Conservation (phyloP, 768 basidiomycete genomes). For the Phylloporus arenicola region DNA sequence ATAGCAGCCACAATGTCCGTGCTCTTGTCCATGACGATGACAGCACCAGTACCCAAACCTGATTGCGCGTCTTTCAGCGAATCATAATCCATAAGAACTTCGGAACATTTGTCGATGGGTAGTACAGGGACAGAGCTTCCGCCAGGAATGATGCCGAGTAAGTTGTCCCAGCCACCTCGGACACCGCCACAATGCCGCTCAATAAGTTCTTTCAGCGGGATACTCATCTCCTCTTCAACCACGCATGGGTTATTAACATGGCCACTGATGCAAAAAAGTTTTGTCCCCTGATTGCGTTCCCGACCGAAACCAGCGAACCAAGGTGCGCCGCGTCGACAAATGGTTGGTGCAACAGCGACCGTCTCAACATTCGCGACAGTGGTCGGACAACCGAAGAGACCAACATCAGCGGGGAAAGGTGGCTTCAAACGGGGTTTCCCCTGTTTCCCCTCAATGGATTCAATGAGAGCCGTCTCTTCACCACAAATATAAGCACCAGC, state of each 20-base stretch:
- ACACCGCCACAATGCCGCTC: constrained; percentile 98
- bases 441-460: constrained; percentile 96
- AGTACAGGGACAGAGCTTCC: constrained; percentile 93
- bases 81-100: constrained; percentile 98
- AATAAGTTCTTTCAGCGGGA: constrained; percentile 86
- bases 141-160: constrained; percentile 94
- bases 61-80: constrained; percentile 93
- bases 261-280: constrained; percentile 92
- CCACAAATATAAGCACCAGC: constrained; percentile 99
- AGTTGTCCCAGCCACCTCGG: constrained; percentile 91
- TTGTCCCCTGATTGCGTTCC: constrained; percentile 92
- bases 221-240: constrained; percentile 99
- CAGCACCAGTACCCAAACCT: constrained; percentile 96
- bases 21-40: constrained; percentile 98
- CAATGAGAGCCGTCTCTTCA: constrained; percentile 96
- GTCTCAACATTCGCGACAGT: constrained; percentile 99
- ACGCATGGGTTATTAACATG: constrained; percentile 99
- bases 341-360: constrained; percentile 95
- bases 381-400: constrained; percentile 93
- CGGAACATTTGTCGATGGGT: constrained; percentile 73
- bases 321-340: constrained; percentile 77
- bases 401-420: constrained; percentile 98
- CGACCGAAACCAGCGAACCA: constrained; percentile 96
- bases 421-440: constrained; percentile 97
- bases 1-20: constrained; percentile 94